phyloP scores from a whole-genome alignment of 768 basidiomycete species.

The Leccinum longicurvipes region DNA sequence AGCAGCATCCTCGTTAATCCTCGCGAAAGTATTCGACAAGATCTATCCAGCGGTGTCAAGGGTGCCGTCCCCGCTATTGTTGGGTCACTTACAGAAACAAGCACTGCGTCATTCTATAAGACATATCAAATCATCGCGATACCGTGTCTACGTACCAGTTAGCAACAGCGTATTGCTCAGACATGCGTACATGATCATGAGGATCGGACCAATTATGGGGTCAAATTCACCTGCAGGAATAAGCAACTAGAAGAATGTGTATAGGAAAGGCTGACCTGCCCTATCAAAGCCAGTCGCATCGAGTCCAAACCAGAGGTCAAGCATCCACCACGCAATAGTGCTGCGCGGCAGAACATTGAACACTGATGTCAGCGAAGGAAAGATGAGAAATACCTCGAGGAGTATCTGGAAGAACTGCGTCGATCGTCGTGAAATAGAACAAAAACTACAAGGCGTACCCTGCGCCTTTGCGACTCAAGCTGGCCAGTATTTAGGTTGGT shows the following conservation, averaged over 20 bases:
- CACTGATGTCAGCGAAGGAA: not conserved
- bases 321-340: constrained; percentile 91
- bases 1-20: constrained; percentile 87
- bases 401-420: constrained; percentile 25
- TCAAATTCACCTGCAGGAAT: constrained; percentile 65
- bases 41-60: constrained; percentile 52
- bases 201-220: constrained; percentile 82
- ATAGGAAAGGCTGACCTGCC: constrained; percentile 53
- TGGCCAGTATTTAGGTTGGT: constrained; percentile 26
- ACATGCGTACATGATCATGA: constrained; percentile 90
- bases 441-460: constrained; percentile 37
- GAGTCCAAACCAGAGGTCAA: constrained; percentile 92
- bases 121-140: not conserved
- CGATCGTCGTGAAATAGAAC: not conserved
- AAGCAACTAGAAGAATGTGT: not conserved
- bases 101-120: constrained; percentile 42
- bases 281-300: constrained; percentile 87
- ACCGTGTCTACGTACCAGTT: constrained; percentile 57
- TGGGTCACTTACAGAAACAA: constrained; percentile 63
- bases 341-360: constrained; percentile 25
- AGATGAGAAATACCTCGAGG: constrained; percentile 32
- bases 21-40: constrained; percentile 91
- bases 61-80: not conserved
- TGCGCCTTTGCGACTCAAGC: constrained; percentile 59
- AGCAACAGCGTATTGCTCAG: constrained; percentile 89